phyloP scores from a whole-genome alignment of 2,329 filamentous ascomycete species.

The Ceratocystis eucalypticola region DNA sequence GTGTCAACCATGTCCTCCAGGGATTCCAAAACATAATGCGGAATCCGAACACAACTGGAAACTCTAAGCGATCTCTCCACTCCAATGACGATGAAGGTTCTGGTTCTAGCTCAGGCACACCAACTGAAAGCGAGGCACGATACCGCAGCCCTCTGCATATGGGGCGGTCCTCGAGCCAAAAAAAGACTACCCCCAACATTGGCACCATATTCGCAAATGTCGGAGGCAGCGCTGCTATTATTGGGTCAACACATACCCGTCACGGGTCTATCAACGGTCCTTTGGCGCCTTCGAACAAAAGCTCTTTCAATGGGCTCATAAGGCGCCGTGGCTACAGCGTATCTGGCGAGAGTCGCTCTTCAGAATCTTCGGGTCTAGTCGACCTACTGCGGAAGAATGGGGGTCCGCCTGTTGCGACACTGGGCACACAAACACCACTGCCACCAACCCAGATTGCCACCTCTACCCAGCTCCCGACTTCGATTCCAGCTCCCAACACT shows the following conservation, averaged over 20 bases:
- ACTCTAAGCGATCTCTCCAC: conserved; percentile 9
- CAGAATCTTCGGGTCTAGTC: conserved; percentile 31
- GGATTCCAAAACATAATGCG: conserved; percentile 34
- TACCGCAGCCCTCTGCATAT: conserved; percentile 34
- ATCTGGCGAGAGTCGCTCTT: conserved; percentile 36
- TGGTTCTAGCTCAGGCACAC: conserved; percentile 9
- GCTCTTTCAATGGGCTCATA: conserved; percentile 27
- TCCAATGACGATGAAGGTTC: conserved; percentile 2
- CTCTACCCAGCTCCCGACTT: background rate
- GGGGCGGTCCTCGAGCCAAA: conserved; percentile 39
- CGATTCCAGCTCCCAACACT: background rate
- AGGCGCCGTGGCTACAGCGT: conserved; percentile 41
- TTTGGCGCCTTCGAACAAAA: conserved; percentile 41
- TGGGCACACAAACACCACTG: conserved; percentile 24
- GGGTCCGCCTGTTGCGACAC: conserved; percentile 39
- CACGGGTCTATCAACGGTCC: conserved; percentile 43
- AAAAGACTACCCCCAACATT: conserved; percentile 39
- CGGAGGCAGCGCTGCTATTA: conserved; percentile 40
- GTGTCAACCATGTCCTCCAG: conserved; percentile 29
- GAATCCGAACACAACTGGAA: conserved; percentile 32
- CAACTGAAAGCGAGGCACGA: conserved; percentile 10
- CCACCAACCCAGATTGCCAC: background rate
- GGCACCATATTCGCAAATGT: conserved; percentile 46
- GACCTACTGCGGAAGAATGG: conserved; percentile 40
- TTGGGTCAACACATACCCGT: conserved; percentile 40